Evolutionary conservation across 768 basidiomycete species (phyloP), one percentile per base, ranked within the genome.

Genomic region (Boletus tylopilopsis): DNA sequence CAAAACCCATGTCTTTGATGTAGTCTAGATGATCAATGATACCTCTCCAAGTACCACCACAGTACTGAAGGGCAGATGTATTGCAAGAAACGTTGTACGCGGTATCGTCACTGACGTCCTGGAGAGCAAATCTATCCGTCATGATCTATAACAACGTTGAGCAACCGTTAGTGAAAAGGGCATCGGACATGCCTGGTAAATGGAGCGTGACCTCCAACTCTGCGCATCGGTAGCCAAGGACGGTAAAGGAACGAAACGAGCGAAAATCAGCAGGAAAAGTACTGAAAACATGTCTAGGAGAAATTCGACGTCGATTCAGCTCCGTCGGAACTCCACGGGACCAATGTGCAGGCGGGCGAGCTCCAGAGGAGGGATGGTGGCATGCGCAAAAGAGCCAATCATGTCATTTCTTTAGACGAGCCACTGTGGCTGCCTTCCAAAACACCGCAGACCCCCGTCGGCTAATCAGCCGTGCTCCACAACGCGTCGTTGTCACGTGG

Each of bases 1-100:
- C 79, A 57, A 82, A 82, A 29, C 81, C 81, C 78, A 83, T 79
- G 51, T 70, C 71, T 55, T 79, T 73, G 47, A 84, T 82, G 60
- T 84, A 84, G 65, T 82, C 82, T 42, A 84, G 74, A 53, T 81
- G 76, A 51, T 70, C 67, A 44, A 70, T 71, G 49, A 81, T 70
- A 11, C 76, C 76, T 45, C 69, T 62, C 76, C 78, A 82, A 2
- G 78, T 77, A 6, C 82, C 82, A 25, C 80, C 80, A 49, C 82
- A 84, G 63, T 80, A 80, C 33, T 69, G 68, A 35, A 77, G 75
- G 22, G 68, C 61, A 25, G 66, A 59, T 1, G 77, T 75, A 55
- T 80, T 69, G 59, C 81, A 82, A 2, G 68, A 48, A 34, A 71
- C 53, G 39, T 64, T 66, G 53, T 67, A 63, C 2, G 60, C 62